Conservation (phyloP, 2,329 filamentous ascomycete species). For the Claviceps paspali region DNA sequence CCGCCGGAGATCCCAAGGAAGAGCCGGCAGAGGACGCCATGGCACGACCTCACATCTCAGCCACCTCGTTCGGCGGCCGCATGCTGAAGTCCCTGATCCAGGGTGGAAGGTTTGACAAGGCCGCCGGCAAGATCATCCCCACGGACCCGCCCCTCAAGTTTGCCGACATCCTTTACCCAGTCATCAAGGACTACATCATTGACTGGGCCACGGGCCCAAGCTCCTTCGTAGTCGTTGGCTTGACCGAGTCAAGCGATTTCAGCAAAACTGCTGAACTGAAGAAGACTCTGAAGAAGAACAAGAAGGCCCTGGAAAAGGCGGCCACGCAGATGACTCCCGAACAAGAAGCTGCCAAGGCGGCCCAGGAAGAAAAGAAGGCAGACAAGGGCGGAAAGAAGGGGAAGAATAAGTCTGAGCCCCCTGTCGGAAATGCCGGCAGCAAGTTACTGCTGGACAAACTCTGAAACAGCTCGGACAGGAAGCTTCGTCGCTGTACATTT, state of each 20-base stretch:
- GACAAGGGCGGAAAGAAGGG: conserved; percentile 27
- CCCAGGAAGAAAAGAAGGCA: conserved; percentile 27
- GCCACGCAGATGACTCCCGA: conserved; percentile 41
- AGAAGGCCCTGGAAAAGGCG: conserved; percentile 53
- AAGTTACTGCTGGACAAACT: conserved; percentile 46
- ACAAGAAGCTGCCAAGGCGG: conserved; percentile 36
- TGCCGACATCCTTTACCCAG: conserved; percentile 62
- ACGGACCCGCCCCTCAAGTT: conserved; percentile 69
- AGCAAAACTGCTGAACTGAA: conserved; percentile 49
- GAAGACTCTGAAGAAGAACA: conserved; percentile 56
- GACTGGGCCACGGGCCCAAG: conserved; percentile 78
- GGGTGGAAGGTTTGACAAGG: conserved; percentile 72
- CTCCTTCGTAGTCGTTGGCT: conserved; percentile 70
- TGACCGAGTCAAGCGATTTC: conserved; percentile 65
- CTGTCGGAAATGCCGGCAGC: conserved; percentile 46
- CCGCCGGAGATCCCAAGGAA: conserved; percentile 38
- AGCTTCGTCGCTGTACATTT: not conserved
- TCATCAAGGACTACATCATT: conserved; percentile 60
- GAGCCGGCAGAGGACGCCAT: conserved; percentile 25
- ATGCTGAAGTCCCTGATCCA: conserved; percentile 86
- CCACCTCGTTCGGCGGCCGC: conserved; percentile 51
- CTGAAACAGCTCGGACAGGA: conserved; percentile 10
- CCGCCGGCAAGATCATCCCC: conserved; percentile 52
- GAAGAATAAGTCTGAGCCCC: conserved; percentile 27
- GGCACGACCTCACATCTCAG: conserved; percentile 39